A percentile compares a stretch with the other conserved stretches of the same genome.
phyloP scores from a whole-genome alignment of 139 green algal species.

The Chlamydomonas sp. region DNA sequence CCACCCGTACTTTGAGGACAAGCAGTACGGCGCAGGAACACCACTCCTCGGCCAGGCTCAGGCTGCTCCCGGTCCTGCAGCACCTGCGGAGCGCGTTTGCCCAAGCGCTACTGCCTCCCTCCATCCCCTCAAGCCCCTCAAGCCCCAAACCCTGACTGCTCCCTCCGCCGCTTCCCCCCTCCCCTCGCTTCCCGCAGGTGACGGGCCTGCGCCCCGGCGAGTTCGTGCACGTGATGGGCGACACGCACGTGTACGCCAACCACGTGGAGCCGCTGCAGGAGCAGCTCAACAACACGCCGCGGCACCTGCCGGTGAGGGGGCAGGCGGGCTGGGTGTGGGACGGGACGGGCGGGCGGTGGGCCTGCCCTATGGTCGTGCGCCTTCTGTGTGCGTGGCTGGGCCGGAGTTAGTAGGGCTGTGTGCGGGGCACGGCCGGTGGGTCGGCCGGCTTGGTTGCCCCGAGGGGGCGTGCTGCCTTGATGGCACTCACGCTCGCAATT shows the following conservation, averaged over 20 bases:
- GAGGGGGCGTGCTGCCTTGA: too few species aligned
- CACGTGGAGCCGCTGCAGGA: constrained; percentile 96
- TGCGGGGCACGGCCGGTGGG: neutral
- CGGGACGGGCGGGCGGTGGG: neutral
- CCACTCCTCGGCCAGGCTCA: too few species aligned
- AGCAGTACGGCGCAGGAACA: too few species aligned
- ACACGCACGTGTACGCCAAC: constrained; percentile 98
- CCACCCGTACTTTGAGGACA: too few species aligned
- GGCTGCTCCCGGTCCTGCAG: too few species aligned
- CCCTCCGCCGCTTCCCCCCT: too few species aligned
- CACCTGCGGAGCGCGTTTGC: too few species aligned
- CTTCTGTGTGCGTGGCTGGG: neutral
- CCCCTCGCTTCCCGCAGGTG: constrained; percentile 62
- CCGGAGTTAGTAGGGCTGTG: neutral
- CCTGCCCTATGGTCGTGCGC: neutral
- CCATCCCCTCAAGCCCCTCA: too few species aligned
- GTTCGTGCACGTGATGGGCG: constrained; percentile 95
- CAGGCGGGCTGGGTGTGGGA: neutral
- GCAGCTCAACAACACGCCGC: constrained; percentile 88
- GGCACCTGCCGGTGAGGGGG: constrained; percentile 80
- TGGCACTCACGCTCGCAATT: neutral
- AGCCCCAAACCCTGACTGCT: too few species aligned
- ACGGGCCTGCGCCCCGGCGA: constrained; percentile 90
- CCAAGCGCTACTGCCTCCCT: too few species aligned
- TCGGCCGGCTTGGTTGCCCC: too few species aligned